Base-by-base conservation (phyloP, 805 yeast genomes). In the Lachancea mirantina region DNA sequence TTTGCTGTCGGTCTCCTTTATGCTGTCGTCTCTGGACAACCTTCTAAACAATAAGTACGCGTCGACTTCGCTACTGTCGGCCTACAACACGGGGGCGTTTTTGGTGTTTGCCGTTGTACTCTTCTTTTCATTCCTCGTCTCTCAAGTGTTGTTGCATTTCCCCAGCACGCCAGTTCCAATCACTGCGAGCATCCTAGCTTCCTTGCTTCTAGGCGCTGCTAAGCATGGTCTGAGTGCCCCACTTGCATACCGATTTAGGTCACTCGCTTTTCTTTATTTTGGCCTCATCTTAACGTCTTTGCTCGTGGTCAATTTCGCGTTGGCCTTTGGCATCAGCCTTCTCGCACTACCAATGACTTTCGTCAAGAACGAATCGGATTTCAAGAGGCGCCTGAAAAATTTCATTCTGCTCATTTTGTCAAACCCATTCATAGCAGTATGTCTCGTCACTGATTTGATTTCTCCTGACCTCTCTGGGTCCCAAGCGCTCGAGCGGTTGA, bases 241-340 rank as follows among this genome's bases (percentile, higher is more conserved):
- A 17, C 9, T 49, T 4, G 37, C 59, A 5, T 41, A 43, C 28
- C 46, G 58, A 18, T 42, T 71, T 8, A 66, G 66, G 41, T 52
- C 69, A 2, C 36, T 68, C 28, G 65, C 83, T 2, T 64, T 81
- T 22, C 64, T 82, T 21, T 72, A 74, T 31, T 59, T 81, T 32
- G 77, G 94, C 19, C 67, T 85, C 50, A 66, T 77, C 19, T 65
- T 87, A 25, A 74, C 84, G 6, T 74, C 94, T 0, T 61, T 87
- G 25, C 62, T 89, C 33, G 85, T 87, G 41, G 68, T 89, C 15
- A 87, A 92, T 59, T 92, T 88, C 53, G 69, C 96, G 1, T 65
- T 92, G 39, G 84, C 96, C 0, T 67, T 84, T 31, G 49, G 68
- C 4, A 64, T 88, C 36, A 89, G 95, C 0, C 33, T 84, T 1